A percentile compares a stretch with the other conserved stretches of the same genome.
These are phyloP conservation scores for Pseudovirgaria hyperparasitica DNA, from an alignment of 2,329 filamentous ascomycete species.

Conservation along the genomic window DNA sequence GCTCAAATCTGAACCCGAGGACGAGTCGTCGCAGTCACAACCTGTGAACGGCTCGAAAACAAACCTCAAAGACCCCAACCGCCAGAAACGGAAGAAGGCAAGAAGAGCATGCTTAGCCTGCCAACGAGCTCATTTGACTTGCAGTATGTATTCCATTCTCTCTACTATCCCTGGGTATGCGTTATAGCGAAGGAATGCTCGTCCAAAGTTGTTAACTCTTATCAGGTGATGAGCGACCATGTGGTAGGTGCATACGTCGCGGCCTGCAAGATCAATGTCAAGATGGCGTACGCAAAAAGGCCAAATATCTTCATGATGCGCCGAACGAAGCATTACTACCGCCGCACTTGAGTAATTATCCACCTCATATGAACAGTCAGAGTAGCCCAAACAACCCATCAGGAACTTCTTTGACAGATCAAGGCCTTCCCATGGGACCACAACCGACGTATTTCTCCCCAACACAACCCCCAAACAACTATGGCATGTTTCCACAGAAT, in stretches of 20 bases:
- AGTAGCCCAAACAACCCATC: slow-evolving; percentile 34
- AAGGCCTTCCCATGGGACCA: no score
- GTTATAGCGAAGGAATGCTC: no score
- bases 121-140: slow-evolving; percentile 92
- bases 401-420: slow-evolving; percentile 15
- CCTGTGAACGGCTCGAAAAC: slow-evolving; percentile 19
- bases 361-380: slow-evolving; percentile 38
- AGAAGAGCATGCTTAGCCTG: slow-evolving; percentile 92
- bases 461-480: slow-evolving; percentile 18
- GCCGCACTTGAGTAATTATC: slow-evolving; percentile 64
- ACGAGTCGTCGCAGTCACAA: slow-evolving; percentile 20
- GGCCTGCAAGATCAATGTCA: slow-evolving; percentile 84
- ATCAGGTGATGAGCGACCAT: slow-evolving; percentile 86
- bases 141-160: slow-evolving; percentile 56
- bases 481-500: slow-evolving; percentile 29
- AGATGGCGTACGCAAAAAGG: slow-evolving; percentile 95
- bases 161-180: background rate
- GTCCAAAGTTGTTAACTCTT: slow-evolving; percentile 10
- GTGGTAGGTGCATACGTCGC: slow-evolving; percentile 85
- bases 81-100: slow-evolving; percentile 90
- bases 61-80: slow-evolving; percentile 74
- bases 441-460: no score
- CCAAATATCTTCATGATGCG: slow-evolving; percentile 95
- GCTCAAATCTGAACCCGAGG: slow-evolving; percentile 23
- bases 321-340: slow-evolving; percentile 79